Percentiles rank a stretch among this genome's conserved stretches.
Evolutionary conservation across 2,329 filamentous ascomycete species (phyloP).

Genomic region (Geosmithia flava): DNA sequence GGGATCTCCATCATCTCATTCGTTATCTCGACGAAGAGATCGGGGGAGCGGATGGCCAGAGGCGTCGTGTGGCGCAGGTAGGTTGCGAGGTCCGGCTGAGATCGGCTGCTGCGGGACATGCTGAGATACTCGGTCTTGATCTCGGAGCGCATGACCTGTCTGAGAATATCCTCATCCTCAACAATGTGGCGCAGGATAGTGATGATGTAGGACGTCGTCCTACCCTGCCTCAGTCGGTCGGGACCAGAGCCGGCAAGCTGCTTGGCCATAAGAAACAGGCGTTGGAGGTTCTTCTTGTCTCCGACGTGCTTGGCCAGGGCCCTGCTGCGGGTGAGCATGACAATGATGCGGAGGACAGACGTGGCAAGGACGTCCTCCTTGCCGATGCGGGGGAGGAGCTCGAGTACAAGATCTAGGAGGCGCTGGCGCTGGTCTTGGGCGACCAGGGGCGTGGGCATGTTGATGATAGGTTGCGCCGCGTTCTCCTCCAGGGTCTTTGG

Average conservation of each 20-base stretch:
- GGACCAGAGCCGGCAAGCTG: conserved; percentile 74
- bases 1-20: conserved; percentile 64
- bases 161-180: conserved; percentile 84
- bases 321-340: conserved; percentile 75
- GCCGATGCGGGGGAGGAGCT: conserved; percentile 72
- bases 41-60: conserved; percentile 67
- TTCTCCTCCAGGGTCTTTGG: conserved; percentile 37
- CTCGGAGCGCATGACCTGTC: conserved; percentile 84
- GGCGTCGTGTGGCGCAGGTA: conserved; percentile 72
- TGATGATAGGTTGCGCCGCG: conserved; percentile 43
- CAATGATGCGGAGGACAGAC: conserved; percentile 70
- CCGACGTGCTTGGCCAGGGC: conserved; percentile 63
- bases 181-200: conserved; percentile 83
- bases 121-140: conserved; percentile 68
- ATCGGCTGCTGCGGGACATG: conserved; percentile 33
- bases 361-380: conserved; percentile 80
- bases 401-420: conserved; percentile 67
- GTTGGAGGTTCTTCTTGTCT: conserved; percentile 79
- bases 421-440: conserved; percentile 51
- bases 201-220: conserved; percentile 55
- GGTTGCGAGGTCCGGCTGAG: conserved; percentile 50
- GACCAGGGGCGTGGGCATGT: conserved; percentile 43
- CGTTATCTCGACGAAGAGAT: conserved; percentile 76
- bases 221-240: conserved; percentile 50
- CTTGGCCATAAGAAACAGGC: conserved; percentile 90